Evolutionary conservation across 768 basidiomycete species (phyloP).

Genomic region (Mycena venus): DNA sequence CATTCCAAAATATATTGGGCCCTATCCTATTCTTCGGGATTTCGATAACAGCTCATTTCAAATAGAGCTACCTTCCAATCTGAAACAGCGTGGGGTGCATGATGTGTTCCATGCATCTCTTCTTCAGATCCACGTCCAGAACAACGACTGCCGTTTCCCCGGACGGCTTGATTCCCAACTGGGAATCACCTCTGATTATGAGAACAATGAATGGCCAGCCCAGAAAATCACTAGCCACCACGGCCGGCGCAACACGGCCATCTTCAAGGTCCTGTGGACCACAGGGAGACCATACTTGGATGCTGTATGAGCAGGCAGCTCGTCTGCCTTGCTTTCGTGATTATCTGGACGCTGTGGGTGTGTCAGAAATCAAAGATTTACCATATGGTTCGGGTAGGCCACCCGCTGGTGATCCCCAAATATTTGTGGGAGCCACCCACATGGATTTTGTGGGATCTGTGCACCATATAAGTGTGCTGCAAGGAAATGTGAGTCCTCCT

Average conservation of each 20-base stretch:
- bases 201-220: conserved; percentile 36
- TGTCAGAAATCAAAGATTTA: conserved; percentile 15
- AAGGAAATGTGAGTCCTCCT: no score
- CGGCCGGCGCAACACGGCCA: conserved; percentile 29
- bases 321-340: conserved; percentile 36
- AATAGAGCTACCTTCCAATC: conserved; percentile 31
- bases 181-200: not conserved
- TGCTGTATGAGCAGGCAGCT: conserved; percentile 39
- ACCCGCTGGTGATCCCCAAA: not conserved
- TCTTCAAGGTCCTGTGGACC: conserved; percentile 46
- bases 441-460: not conserved
- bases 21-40: conserved; percentile 36
- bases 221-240: conserved; percentile 39
- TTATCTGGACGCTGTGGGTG: conserved; percentile 48
- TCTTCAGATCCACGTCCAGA: conserved; percentile 46
- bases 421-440: not conserved
- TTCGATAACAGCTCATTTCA: conserved; percentile 31
- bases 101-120: conserved; percentile 42
- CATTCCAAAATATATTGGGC: conserved; percentile 47
- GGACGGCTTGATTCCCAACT: not conserved
- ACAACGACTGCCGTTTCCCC: conserved; percentile 42
- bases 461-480: no score
- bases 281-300: conserved; percentile 48
- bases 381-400: not conserved
- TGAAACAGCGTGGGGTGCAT: conserved; percentile 35